phyloP scores from a whole-genome alignment of 139 green algal genomes.

The Tetradesmus lagerheimii region DNA sequence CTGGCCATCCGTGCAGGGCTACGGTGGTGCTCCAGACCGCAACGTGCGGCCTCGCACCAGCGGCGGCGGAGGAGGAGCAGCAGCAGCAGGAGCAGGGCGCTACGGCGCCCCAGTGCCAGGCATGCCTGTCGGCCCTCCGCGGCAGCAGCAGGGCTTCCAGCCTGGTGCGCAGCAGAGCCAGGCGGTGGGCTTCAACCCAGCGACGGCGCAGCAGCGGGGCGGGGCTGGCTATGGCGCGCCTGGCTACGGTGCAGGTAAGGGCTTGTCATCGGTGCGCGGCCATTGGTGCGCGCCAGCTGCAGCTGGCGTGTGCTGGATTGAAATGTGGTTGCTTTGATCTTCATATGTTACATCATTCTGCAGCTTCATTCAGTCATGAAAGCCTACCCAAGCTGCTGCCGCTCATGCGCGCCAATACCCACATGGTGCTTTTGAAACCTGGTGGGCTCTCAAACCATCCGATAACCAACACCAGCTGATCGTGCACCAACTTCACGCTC shows the following conservation, averaged over 20 bases:
- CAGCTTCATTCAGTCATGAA: no score
- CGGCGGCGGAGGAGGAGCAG: background rate
- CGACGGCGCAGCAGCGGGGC: background rate
- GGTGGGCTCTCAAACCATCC: no score
- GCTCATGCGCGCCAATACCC: no score
- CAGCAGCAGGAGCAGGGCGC: background rate
- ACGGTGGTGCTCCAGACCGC: background rate
- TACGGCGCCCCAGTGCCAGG: background rate
- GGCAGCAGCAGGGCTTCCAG: background rate
- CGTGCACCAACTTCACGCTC: no score
- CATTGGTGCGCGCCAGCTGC: no score
- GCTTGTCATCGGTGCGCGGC: no score
- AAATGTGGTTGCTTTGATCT: no score
- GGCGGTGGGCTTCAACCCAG: background rate
- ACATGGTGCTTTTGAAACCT: no score
- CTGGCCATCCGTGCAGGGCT: background rate
- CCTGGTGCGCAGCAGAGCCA: background rate
- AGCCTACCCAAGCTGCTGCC: no score
- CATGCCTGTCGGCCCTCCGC: background rate
- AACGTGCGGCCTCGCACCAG: slow-evolving; percentile 28
- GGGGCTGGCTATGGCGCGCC: background rate
- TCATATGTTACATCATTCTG: no score
- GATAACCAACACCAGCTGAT: background rate
- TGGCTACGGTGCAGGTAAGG: background rate
- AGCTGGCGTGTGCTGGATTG: no score